Evolutionary conservation across 225 moss, liverwort and hornwort species (phyloP), one percentile per base, ranked within the genome.

Genomic region (Sphagnum tenellum): DNA sequence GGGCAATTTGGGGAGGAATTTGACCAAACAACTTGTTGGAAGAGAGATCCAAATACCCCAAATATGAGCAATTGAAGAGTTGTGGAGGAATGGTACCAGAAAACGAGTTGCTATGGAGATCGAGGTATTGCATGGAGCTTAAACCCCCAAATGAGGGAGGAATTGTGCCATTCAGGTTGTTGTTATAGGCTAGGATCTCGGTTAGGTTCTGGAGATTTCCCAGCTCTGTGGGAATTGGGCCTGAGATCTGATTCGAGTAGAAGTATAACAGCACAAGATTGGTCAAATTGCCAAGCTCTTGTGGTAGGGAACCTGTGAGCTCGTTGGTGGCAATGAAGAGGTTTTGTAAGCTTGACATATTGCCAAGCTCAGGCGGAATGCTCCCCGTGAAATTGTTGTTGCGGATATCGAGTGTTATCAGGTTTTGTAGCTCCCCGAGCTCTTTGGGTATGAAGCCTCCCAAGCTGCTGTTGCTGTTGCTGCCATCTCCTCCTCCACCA

Each of bases 381-480:
- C 5, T 3, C 46, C 75, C 78, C 10, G 5, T 11, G 45, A 60
- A 72, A 44, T 77, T 72, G 59, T 90, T 90, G 57, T 69, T 61
- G 2, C 73, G 64, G 50, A 88, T 61, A 7, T 67, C 65, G n/a
- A 90, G 59, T 46, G 61, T 62, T 14, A 55, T 50, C 57, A 88
- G 71, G 55, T 74, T 73, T 61, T 48, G 44, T 44, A 88, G 81
- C 29, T 66, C 69, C 45, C 80, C 79, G 3, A 90, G 65, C 66
- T 80, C 70, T 58, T 78, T 57, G 2, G 90, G 87, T 65, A 90
- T 80, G n/a, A 29, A 29, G 29, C 29, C 29, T 29, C 29, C 29
- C 29, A 29, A 29, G 29, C 29, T 29, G 29, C 29, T 29, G 29
- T 29, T 29, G 29, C 29, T 29, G 29, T 29, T 29, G 29, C 29